A percentile compares a stretch with the other conserved stretches of the same genome.
phyloP scores from a whole-genome alignment of 805 yeast species.

The Candida hispaniensis region DNA sequence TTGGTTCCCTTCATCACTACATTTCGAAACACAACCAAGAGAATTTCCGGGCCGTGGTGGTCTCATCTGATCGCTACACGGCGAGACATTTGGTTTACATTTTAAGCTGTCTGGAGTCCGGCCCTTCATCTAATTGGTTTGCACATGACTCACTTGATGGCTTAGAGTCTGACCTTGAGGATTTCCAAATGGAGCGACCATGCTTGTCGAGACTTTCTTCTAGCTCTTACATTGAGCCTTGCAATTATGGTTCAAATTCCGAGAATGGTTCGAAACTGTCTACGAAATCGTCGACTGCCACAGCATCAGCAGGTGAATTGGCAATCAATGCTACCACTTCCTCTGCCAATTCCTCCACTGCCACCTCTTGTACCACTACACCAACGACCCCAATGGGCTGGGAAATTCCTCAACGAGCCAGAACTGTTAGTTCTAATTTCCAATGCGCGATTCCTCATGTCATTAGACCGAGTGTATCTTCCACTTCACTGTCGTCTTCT shows the following conservation, averaged over 20 bases:
- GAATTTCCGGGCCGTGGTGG: conserved; percentile 19
- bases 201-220: too few relatives aligned
- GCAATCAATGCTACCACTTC: too few relatives aligned
- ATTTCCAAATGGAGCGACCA: too few relatives aligned
- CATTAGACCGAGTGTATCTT: conserved; percentile 20
- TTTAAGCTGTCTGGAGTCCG: conserved; percentile 14
- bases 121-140: conserved; percentile 1
- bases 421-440: conserved; percentile 15
- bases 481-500: conserved; percentile 20
- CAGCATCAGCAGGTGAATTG: too few relatives aligned
- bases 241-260: too few relatives aligned
- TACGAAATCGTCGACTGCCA: too few relatives aligned
- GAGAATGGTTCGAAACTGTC: too few relatives aligned
- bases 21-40: conserved; percentile 1
- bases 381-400: conserved; percentile 19
- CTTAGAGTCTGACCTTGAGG: too few relatives aligned
- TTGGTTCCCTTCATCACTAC: neutral
- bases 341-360: neutral
- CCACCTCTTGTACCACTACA: too few relatives aligned
- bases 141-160: conserved; percentile 1
- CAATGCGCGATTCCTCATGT: conserved; percentile 23
- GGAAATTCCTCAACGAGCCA: conserved; percentile 20
- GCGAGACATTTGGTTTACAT: conserved; percentile 21
- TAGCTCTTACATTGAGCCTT: too few relatives aligned
- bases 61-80: conserved; percentile 20